Percentiles rank a stretch among this genome's conserved stretches.
phyloP scores from a whole-genome alignment of 2,329 filamentous ascomycete species.

The Fusarium sp. region DNA sequence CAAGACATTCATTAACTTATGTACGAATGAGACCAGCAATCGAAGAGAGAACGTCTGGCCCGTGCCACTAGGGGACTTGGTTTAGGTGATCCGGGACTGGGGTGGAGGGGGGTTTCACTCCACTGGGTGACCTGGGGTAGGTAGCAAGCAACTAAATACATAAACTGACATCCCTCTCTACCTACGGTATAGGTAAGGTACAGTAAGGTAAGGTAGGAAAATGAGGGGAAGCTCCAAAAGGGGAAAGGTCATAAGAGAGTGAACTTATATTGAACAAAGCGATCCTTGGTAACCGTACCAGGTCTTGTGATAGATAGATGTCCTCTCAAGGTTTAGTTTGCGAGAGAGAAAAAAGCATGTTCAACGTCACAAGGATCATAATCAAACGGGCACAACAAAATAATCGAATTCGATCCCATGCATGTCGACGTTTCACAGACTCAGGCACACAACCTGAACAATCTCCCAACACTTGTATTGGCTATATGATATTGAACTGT shows the following conservation, averaged over 20 bases:
- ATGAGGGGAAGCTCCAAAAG: slow-evolving; percentile 31
- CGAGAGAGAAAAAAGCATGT: slow-evolving; percentile 7
- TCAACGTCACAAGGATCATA: slow-evolving; percentile 5
- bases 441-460: background rate
- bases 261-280: background rate
- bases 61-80: slow-evolving; percentile 18
- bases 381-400: slow-evolving; percentile 3
- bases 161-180: background rate
- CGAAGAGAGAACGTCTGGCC: slow-evolving; percentile 9
- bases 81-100: background rate
- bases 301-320: slow-evolving; percentile 27
- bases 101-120: background rate
- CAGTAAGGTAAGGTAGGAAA: background rate
- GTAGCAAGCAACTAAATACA: background rate
- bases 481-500: background rate
- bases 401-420: background rate
- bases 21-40: background rate
- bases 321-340: slow-evolving; percentile 21
- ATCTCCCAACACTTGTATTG: background rate
- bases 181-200: background rate
- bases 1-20: slow-evolving; percentile 23
- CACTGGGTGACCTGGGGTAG: background rate
- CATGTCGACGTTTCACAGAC: background rate
- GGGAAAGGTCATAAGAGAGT: slow-evolving; percentile 13
- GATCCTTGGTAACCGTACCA: slow-evolving; percentile 14